A percentile compares a stretch with the other conserved stretches of the same genome.
phyloP scores from a whole-genome alignment of 78 protist genomes.

The Polysphondylium violaceum region DNA sequence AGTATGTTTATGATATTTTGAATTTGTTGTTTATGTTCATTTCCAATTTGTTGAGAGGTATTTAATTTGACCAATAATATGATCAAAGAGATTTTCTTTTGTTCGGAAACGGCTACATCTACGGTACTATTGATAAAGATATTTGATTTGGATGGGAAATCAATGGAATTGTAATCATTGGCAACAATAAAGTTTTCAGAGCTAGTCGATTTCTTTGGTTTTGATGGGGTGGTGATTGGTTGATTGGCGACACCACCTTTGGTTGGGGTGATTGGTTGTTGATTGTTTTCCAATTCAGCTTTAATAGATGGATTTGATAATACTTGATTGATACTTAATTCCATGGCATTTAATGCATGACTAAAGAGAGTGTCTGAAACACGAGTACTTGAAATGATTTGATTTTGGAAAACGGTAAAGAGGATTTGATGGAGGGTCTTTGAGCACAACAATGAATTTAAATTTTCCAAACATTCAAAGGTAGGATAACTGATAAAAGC shows the following conservation, averaged over 20 bases:
- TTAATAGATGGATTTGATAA: background rate
- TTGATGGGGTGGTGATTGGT: conserved; percentile 21
- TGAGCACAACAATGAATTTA: conserved; percentile 32
- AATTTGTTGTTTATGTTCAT: conserved; percentile 55
- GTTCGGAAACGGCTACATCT: conserved; percentile 30
- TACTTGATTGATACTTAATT: conserved; percentile 35
- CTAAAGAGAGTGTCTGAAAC: conserved; percentile 48
- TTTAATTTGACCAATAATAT: conserved; percentile 56
- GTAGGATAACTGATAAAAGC: conserved; percentile 15
- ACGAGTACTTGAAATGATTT: conserved; percentile 6
- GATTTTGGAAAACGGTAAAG: conserved; percentile 47
- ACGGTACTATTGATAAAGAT: conserved; percentile 44
- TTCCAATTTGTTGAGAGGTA: conserved; percentile 1
- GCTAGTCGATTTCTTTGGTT: background rate
- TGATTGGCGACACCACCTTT: no score
- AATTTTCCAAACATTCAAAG: conserved; percentile 16
- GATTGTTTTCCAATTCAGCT: background rate
- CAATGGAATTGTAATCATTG: conserved; percentile 2
- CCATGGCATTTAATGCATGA: conserved; percentile 56
- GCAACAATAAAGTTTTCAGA: no score
- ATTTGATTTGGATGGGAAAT: conserved; percentile 30
- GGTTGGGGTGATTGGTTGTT: background rate
- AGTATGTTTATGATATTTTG: conserved; percentile 58
- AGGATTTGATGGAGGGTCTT: conserved; percentile 39
- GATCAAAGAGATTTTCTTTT: conserved; percentile 49